A percentile compares a stretch with the other conserved stretches of the same genome.
phyloP scores from a whole-genome alignment of 129 eudicot species.

The Helichrysum umbraculigerum region DNA sequence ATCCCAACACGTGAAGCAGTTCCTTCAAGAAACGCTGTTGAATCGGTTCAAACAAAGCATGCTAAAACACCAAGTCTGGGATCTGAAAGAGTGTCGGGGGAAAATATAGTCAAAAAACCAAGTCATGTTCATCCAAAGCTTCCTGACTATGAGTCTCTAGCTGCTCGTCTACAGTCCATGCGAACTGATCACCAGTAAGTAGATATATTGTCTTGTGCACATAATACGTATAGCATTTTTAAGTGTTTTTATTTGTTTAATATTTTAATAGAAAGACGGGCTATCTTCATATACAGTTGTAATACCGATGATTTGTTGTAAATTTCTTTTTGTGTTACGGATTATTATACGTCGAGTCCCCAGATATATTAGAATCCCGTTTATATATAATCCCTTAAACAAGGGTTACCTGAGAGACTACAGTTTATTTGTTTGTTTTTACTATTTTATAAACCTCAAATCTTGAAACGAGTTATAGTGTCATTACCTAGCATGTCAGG shows the following conservation, averaged over 20 bases:
- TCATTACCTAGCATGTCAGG: too few relatives aligned
- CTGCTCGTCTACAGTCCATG: slow-evolving; percentile 59
- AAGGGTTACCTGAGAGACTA: too few relatives aligned
- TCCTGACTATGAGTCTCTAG: slow-evolving; percentile 71
- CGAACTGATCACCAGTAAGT: slow-evolving; percentile 43
- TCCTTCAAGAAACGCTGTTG: slow-evolving; percentile 16
- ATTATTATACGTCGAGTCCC: background rate
- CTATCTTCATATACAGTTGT: background rate
- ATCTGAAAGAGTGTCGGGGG: slow-evolving; percentile 8
- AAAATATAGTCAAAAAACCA: slow-evolving; percentile 37
- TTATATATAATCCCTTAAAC: too few relatives aligned
- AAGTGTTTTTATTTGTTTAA: slow-evolving; percentile 16
- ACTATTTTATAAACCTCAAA: too few relatives aligned
- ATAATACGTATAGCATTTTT: slow-evolving; percentile 7
- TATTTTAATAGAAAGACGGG: background rate
- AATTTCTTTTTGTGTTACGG: background rate
- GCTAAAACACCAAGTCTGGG: slow-evolving; percentile 18
- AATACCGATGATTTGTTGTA: slow-evolving; percentile 9
- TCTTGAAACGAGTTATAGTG: too few relatives aligned
- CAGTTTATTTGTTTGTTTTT: too few relatives aligned
- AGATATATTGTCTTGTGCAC: slow-evolving; percentile 22
- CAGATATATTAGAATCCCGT: too few relatives aligned
- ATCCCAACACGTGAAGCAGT: slow-evolving; percentile 14
- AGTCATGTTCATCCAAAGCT: slow-evolving; percentile 97
- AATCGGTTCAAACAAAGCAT: slow-evolving; percentile 12